Evolutionary conservation across 352 stramenopile genomes (phyloP).

Genomic region (Globisporangium rhizosaccharum): DNA sequence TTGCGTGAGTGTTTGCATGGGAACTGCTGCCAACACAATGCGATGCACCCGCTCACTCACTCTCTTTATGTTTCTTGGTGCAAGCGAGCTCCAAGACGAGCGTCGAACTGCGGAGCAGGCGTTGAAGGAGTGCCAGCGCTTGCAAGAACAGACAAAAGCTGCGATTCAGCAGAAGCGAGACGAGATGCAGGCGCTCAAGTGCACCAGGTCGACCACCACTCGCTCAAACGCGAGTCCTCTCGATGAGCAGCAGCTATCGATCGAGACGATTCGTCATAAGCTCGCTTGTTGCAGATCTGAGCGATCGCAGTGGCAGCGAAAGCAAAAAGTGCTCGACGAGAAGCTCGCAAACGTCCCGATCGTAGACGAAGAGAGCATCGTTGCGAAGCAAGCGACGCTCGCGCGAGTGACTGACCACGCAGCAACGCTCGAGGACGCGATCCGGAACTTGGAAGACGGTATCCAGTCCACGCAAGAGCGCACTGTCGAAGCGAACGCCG

Average conservation of each 20-base stretch:
- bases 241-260: neutral
- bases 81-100: neutral
- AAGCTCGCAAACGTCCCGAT: neutral
- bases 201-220: neutral
- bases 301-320: neutral
- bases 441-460: slow-evolving; percentile 18
- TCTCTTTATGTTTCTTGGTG: neutral
- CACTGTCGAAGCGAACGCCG: slow-evolving; percentile 19
- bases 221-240: neutral
- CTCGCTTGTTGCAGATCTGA: neutral
- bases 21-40: neutral
- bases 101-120: neutral
- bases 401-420: slow-evolving; percentile 1
- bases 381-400: neutral
- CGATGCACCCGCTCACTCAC: neutral
- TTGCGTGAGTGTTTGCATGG: neutral
- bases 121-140: neutral
- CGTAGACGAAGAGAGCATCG: neutral
- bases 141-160: neutral
- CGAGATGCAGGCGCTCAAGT: neutral
- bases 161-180: neutral
- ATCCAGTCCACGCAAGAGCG: slow-evolving; percentile 20
- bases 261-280: neutral
- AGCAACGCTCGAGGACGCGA: slow-evolving; percentile 12
- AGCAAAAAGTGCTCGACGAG: slow-evolving; percentile 4